Evolutionary conservation across 2,329 filamentous ascomycete genomes (phyloP).

Genomic region (Aspergillus ruber): DNA sequence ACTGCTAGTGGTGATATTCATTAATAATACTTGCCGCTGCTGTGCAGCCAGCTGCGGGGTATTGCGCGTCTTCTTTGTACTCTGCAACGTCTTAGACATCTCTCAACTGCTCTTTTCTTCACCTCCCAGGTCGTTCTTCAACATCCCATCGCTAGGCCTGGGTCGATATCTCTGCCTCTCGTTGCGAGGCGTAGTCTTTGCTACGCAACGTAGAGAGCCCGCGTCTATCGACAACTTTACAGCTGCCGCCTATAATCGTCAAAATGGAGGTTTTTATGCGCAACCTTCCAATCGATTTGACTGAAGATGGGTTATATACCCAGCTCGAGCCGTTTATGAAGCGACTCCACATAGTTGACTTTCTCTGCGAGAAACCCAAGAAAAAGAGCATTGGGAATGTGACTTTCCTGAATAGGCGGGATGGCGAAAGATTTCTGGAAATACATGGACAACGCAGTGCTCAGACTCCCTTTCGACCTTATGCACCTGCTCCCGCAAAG

Average conservation of each 20-base stretch:
- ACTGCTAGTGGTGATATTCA: too few species aligned
- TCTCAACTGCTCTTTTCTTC: too few species aligned
- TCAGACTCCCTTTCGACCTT: neutral
- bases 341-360: conserved; percentile 35
- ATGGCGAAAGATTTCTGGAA: conserved; percentile 40
- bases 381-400: conserved; percentile 39
- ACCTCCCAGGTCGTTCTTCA: too few species aligned
- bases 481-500: neutral
- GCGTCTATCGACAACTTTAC: too few species aligned
- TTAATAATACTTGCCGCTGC: too few species aligned
- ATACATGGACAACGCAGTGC: conserved; percentile 16
- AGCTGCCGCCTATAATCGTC: neutral
- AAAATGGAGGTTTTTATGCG: conserved; percentile 43
- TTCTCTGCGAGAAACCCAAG: conserved; percentile 39
- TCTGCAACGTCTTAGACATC: too few species aligned
- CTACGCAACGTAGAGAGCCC: too few species aligned
- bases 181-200: too few species aligned
- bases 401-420: conserved; percentile 38
- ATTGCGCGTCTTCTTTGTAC: too few species aligned
- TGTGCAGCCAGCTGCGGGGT: too few species aligned
- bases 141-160: too few species aligned
- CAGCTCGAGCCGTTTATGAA: conserved; percentile 35
- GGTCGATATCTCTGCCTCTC: too few species aligned
- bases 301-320: conserved; percentile 35
- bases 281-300: conserved; percentile 37